Base-by-base conservation (phyloP, 495 filamentous ascomycete genomes). In the Podospora bellae-mahoneyi region DNA sequence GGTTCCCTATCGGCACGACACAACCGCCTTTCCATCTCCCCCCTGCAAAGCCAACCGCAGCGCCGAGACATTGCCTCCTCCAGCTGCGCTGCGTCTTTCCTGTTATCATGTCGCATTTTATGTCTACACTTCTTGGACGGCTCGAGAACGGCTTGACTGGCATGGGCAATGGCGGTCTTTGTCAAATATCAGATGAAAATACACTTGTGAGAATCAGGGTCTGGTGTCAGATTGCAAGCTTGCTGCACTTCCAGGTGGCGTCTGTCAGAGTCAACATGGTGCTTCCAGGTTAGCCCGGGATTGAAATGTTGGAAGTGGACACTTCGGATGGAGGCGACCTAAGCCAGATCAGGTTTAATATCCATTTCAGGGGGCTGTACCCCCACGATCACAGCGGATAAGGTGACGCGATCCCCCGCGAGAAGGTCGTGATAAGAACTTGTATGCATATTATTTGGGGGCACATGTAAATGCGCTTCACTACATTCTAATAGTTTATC, bases 321-420 rank as follows among this genome's bases (percentile, higher is more conserved):
- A 20, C n/a, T 19, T 58, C 55, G n/a, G 55, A 26, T 20, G n/a
- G 55, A 58, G 55, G 55, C 23, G n/a, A 19, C 55, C 55, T 26
- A 20, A 58, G 55, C 55, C 55, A 58, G 23, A 58, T 58, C 23
- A 58, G 13, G 55, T 58, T 58, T 58, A 20, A 19, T 26, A n/a
- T 58, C 55, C n/a, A 20, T 26, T 57, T 26, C n/a, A 26, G 55
- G 55, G 55, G 23, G 23, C n/a, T 23, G 55, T 19, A 58, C 55
- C 55, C 55, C 55, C 55, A 58, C 55, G 55, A 58, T 58, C n/a
- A 58, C 16, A 26, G n/a, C n/a, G 55, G 55, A 58, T 58, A 26
- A 58, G 6, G 23, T 58, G 55, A 58, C 55, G 55, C 55, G 55
- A 58, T 58, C 39, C 7, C 7, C 13, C 9, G 9, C 39, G 9